Evolutionary conservation across 1,284 basidiomycete species (phyloP), one percentile per base, ranked within the genome.

Genomic region (Fomitiporia mediterranea): DNA sequence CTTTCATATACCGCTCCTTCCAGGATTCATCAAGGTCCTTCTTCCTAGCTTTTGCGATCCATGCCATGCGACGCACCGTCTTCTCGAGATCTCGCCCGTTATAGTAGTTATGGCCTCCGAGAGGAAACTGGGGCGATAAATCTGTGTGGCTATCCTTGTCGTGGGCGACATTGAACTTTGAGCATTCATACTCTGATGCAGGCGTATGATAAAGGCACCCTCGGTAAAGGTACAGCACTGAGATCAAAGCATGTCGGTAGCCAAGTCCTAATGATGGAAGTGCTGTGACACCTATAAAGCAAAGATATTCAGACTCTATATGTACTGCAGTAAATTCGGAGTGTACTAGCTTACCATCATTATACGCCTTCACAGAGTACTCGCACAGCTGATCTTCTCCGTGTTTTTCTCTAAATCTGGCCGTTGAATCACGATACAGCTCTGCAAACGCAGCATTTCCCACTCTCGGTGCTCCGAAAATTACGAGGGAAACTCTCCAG

Each of bases 31-130:
- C 21, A 28, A 42, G 37, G 30, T 52, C 27, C n/a, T 30, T 28
- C 39, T 15, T 38, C 30, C 34, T 27, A n/a, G 46, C 6, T 5
- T 8, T 30, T 2, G n/a, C 27, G 19, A 48, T 48, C 46, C 46
- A 48, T 23, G n/a, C 28, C 37, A 52, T 40, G 17, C 76, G 70
- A 13, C 75, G 70, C 11, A 68, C 39, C 11, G 76, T 65, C 46
- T 69, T 69, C 63, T 83, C 80, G 60, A 79, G 67, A 60, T 81
- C 75, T 34, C 78, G 70, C 19, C 72, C 72, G 56, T 76, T 79
- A 65, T 82, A 82, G 63, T 82, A 82, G 61, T 82, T 82, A 65
- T 83, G 80, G 4, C 81, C 80, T 9, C 79, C 80, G 27, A 70
- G 68, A n/a, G 79, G 78, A 47, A 61, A 52, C 7, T 60, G 43